phyloP scores from a whole-genome alignment of 192 early-diverging fungal species.

The Backusella tarrabulga region DNA sequence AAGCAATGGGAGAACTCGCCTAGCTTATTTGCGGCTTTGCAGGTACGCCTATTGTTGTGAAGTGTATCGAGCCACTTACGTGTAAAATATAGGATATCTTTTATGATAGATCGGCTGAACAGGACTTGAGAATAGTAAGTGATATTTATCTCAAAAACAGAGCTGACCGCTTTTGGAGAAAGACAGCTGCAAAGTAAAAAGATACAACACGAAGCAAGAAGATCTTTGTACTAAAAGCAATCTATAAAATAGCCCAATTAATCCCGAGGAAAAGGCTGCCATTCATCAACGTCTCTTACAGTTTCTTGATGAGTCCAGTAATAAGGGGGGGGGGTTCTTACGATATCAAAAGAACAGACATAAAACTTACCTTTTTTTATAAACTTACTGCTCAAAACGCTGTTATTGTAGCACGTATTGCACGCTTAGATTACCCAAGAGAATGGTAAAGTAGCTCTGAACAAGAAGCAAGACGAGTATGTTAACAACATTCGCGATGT shows the following conservation, averaged over 20 bases:
- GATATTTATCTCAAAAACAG: constrained; percentile 88
- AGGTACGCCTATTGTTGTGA: constrained; percentile 35
- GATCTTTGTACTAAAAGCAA: neutral
- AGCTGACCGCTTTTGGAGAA: constrained; percentile 88
- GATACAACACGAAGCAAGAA: neutral
- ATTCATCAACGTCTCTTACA: constrained; percentile 65
- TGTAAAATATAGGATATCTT: constrained; percentile 62
- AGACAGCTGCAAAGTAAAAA: constrained; percentile 62
- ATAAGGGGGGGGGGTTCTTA: too few species aligned
- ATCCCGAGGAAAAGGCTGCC: constrained; percentile 64
- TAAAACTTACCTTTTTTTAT: neutral
- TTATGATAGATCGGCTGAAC: constrained; percentile 61
- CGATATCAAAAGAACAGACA: too few species aligned
- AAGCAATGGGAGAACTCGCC: constrained; percentile 71
- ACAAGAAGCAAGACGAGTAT: too few species aligned
- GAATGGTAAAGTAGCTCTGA: constrained; percentile 60
- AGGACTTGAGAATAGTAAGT: constrained; percentile 69
- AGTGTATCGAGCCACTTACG: too few species aligned
- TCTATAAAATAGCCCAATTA: constrained; percentile 52
- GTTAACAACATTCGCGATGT: neutral
- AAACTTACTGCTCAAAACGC: constrained; percentile 76
- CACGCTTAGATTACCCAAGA: constrained; percentile 81
- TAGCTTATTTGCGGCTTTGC: constrained; percentile 68
- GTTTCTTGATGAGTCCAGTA: constrained; percentile 67
- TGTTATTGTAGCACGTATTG: constrained; percentile 77